phyloP scores from a whole-genome alignment of 768 basidiomycete genomes.

The Suillus discolor region DNA sequence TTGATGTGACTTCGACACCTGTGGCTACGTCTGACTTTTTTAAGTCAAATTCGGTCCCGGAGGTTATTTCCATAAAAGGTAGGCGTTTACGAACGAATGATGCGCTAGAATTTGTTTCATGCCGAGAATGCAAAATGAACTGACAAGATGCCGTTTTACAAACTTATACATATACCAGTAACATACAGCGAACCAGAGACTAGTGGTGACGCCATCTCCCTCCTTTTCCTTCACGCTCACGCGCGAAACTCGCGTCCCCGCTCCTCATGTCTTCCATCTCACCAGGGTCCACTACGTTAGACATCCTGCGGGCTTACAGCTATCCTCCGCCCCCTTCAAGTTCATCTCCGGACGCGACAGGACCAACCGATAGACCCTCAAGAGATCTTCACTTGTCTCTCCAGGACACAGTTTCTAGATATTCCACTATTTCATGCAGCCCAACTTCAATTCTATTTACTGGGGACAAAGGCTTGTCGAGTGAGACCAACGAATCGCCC shows the following conservation, averaged over 20 bases:
- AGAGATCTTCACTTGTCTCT: neutral
- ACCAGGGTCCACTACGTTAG: slow-evolving; percentile 33
- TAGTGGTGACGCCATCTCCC: slow-evolving; percentile 5
- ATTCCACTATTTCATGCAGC: slow-evolving; percentile 26
- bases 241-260: slow-evolving; percentile 7
- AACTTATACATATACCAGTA: neutral
- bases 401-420: slow-evolving; percentile 22
- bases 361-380: neutral
- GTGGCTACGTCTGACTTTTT: neutral
- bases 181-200: neutral
- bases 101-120: slow-evolving; percentile 17
- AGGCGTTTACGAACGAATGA: slow-evolving; percentile 34
- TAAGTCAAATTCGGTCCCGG: slow-evolving; percentile 5
- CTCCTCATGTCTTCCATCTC: slow-evolving; percentile 16
- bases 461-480: slow-evolving; percentile 13
- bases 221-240: slow-evolving; percentile 14
- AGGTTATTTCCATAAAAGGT: slow-evolving; percentile 24
- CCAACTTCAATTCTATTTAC: slow-evolving; percentile 28
- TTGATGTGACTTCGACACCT: too few relatives aligned
- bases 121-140: slow-evolving; percentile 16
- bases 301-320: slow-evolving; percentile 28
- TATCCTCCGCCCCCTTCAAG: slow-evolving; percentile 8
- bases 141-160: neutral
- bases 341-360: slow-evolving; percentile 6
- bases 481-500: slow-evolving; percentile 31